Percentiles rank a stretch among this genome's conserved stretches.
These are phyloP conservation scores for Plenodomus tracheiphilus DNA, from an alignment of 2,329 filamentous ascomycete genomes.

Conservation along the genomic window DNA sequence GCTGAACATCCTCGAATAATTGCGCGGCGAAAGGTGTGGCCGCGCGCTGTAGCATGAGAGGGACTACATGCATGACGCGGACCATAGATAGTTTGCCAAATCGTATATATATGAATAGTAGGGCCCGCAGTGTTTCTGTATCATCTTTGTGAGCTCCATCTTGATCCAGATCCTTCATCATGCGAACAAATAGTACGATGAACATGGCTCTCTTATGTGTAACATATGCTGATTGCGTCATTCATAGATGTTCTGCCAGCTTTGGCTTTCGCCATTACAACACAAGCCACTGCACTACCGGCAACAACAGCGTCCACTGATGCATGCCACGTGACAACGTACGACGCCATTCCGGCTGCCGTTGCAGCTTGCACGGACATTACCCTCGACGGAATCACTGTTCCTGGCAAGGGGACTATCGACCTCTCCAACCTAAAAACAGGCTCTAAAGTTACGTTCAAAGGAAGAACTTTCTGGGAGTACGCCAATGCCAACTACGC, in stretches of 20 bases:
- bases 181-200: background rate
- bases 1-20: background rate
- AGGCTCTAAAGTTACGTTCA: constrained; percentile 49
- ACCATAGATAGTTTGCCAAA: background rate
- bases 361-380: constrained; percentile 49
- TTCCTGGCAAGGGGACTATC: constrained; percentile 44
- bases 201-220: background rate
- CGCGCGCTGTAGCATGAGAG: background rate
- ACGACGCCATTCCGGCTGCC: constrained; percentile 30
- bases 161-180: background rate
- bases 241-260: constrained; percentile 9
- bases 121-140: background rate
- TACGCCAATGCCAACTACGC: constrained; percentile 45
- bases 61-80: background rate
- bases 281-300: background rate
- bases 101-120: background rate
- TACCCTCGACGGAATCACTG: constrained; percentile 44
- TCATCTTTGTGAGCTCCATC: background rate
- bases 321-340: constrained; percentile 26
- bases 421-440: constrained; percentile 47
- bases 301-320: constrained; percentile 4
- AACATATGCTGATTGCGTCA: background rate
- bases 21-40: background rate
- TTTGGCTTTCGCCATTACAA: constrained; percentile 8
- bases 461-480: constrained; percentile 18